Base-by-base conservation (phyloP, 2,329 filamentous ascomycete genomes). In the Xylaria sp. region DNA sequence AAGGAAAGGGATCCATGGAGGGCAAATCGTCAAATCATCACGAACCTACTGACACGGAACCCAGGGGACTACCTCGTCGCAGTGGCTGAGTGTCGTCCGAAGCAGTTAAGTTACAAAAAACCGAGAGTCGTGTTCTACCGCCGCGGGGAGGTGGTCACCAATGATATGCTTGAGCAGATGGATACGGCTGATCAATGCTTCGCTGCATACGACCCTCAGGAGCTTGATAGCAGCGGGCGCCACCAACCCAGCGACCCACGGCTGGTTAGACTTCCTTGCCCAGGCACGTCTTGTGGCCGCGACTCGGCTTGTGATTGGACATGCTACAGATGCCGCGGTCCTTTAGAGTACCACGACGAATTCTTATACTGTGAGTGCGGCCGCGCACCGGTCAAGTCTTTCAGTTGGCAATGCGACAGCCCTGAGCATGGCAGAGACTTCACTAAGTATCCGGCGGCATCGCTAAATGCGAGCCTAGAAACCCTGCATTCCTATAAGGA, bases 401-500 rank as follows among this genome's bases (percentile, higher is more conserved):
- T 45, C 22, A 42, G 34, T 2, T 57, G 52, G 37, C 48, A 46
- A 44, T 59, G 54, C 37, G 48, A 50, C n/a, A 22, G 19, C 6
- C 11, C 44, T 2, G 26, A 42, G 2, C 58, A 61, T 29, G 56
- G 58, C n/a, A 43, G 24, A 9, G n/a, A 45, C 7, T 56, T 48
- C 20, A 9, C n/a, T 3, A 13, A 22, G 8, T 54, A 41, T 20
- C 7, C 11, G 22, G 21, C n/a, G 20, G 11, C 38, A n/a, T n/a
- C 2, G 20, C 46, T 57, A 6, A 17, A 21, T 4, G n/a, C 18
- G 4, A 18, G 37, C 4, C 48, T 61, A 1, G 21, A 39, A n/a
- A 39, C 39, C 18, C 63, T 73, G 2, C 55, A 65, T 16, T 61
- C 63, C 16, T 58, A 59, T 6, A 63, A 72, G 2, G 63, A 71